Base-by-base conservation (phyloP, 2,329 filamentous ascomycete species). In the Onygena corvina region DNA sequence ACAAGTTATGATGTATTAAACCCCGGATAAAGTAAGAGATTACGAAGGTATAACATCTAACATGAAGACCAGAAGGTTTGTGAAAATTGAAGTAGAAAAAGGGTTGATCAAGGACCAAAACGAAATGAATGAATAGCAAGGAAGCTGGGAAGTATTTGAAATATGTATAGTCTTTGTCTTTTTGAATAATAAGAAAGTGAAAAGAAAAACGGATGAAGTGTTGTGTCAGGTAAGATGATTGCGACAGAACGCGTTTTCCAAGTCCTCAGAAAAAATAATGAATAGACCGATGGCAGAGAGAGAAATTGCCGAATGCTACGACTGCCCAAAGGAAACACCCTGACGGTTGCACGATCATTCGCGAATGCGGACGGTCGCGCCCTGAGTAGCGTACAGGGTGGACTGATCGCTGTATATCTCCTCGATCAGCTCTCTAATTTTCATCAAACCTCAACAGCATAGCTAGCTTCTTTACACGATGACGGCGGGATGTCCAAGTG, bases 401-500 rank as follows among this genome's bases (percentile, higher is more conserved):
- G 4, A 16, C 33, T 16, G 8, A 35, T 16, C 33, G 33, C n/a
- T n/a, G n/a, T n/a, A n/a, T n/a, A n/a, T n/a, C n/a, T n/a, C n/a
- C n/a, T n/a, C n/a, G n/a, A n/a, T n/a, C n/a, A 31, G 30, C 30
- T 31, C 8, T 31, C 30, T 31, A n/a, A 31, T 31, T 8, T 31
- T 7, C 20, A 42, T 27, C 7, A 16, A 21, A 1, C 36, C 4
- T 12, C 35, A 14, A 5, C 12, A 16, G 35, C 14, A 16, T 38
- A 16, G 14, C 21, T 21, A 18, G 16, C 11, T 14, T 23, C 23
- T 50, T 51, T 54, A 51, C 42, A 56, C 63, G 47, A 61, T 53
- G 51, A 68, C 65, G 23, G 60, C 63, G 5, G 68, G 47, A 1
- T 67, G 25, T 50, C 66, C 67, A 9, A 63, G 58, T 12, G 75